Evolutionary conservation across 345 rosid species (phyloP).

Genomic region (Punica granatum): DNA sequence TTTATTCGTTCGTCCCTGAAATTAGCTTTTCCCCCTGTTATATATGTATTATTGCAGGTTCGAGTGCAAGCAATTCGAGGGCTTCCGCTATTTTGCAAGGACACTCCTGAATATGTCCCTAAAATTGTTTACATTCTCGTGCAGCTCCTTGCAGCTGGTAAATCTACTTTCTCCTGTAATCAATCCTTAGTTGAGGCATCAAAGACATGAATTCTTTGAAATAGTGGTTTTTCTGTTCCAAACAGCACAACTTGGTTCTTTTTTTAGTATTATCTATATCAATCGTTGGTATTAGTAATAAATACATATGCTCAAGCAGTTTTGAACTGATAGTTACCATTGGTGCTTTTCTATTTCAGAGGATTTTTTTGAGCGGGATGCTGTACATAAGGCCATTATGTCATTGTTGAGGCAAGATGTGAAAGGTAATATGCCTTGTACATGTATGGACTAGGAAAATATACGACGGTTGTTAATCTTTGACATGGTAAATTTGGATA

Average conservation of each 20-base stretch:
- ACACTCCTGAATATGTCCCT: constrained; percentile 60
- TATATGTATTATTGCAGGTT: constrained; percentile 37
- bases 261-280: not conserved
- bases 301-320: not conserved
- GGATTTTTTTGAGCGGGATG: constrained; percentile 93
- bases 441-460: not conserved
- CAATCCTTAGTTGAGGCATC: not conserved
- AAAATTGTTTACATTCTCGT: constrained; percentile 86
- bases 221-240: not conserved
- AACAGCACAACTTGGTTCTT: not conserved
- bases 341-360: constrained; percentile 28
- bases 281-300: not conserved
- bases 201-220: not conserved
- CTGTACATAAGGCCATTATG: constrained; percentile 95
- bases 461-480: not conserved
- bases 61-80: constrained; percentile 98
- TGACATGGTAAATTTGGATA: not conserved
- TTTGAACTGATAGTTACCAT: constrained; percentile 11
- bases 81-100: constrained; percentile 93
- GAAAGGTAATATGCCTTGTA: constrained; percentile 53
- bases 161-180: constrained; percentile 6
- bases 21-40: not conserved
- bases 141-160: constrained; percentile 76
- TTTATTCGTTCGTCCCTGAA: not conserved
- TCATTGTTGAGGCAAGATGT: constrained; percentile 92